Evolutionary conservation across 2,329 filamentous ascomycete genomes (phyloP), one percentile per base, ranked within the genome.

Genomic region (Talaromyces pinophilus): DNA sequence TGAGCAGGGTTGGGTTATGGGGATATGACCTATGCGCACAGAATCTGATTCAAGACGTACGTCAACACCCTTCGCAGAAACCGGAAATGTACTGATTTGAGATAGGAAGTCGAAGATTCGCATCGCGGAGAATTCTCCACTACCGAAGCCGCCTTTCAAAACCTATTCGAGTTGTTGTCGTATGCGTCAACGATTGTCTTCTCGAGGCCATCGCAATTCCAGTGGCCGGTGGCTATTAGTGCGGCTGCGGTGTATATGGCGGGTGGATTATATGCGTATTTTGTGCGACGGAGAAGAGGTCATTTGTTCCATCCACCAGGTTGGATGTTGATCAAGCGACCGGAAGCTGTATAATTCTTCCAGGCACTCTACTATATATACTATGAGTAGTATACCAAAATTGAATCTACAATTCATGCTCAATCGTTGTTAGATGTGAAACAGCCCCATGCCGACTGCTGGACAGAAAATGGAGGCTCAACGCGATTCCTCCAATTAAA

Each of bases 41-140:
- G 71, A 80, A 82, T 33, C 84, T 89, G 35, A 80, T 90, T 0
- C 88, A 90, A 72, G 85, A 88, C 71, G 86, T 86, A 69, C 72
- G 44, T 19, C 17, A 40, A 38, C 10, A 11, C 10, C 5, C 5
- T 57, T 5, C 22, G n/a, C 5, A 25, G n/a, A 5, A n/a, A 6
- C 7, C 4, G 42, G 44, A 5, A 57, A n/a, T 13, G 13, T 22
- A 38, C 33, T 57, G 54, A 57, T 38, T 22, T 11, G 30, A 6
- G 6, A 7, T 63, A 88, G 86, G 83, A 85, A 63, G 82, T 89
- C 22, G 81, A 85, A 48, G 77, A 81, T 17, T 76, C 81, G n/a
- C 74, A 81, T 46, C 85, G 91, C n/a, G 90, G 89, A 0, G 79
- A 83, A 0, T 93, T 93, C 70, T 92, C 90, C 0, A 81, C 88